These are phyloP conservation scores for Penicillium riverlandense DNA, from an alignment of 495 filamentous ascomycete species.

Conservation along the genomic window DNA sequence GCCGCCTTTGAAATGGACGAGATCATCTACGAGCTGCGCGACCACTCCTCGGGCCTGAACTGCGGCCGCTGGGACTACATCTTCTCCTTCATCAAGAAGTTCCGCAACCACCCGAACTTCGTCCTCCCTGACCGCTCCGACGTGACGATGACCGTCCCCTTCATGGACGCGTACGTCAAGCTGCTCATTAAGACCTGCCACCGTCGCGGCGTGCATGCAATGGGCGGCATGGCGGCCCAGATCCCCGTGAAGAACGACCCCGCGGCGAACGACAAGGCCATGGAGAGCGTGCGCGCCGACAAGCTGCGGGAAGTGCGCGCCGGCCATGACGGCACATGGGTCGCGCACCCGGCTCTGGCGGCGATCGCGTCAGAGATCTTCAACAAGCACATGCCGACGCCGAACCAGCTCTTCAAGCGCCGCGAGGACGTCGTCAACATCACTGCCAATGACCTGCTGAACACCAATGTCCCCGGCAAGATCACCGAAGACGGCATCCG, in stretches of 20 bases:
- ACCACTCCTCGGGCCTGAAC: constrained; percentile 94
- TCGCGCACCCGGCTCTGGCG: constrained; percentile 92
- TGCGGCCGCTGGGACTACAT: constrained; percentile 99
- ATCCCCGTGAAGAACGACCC: constrained; percentile 96
- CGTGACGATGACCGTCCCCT: constrained; percentile 97
- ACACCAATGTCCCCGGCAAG: constrained; percentile 94
- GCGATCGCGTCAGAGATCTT: constrained; percentile 87
- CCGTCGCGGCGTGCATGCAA: constrained; percentile 88
- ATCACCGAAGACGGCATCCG: constrained; percentile 95
- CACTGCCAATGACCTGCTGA: constrained; percentile 83
- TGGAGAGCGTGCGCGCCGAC: constrained; percentile 88
- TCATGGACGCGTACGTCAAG: constrained; percentile 97
- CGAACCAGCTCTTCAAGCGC: constrained; percentile 89
- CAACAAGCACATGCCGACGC: constrained; percentile 98
- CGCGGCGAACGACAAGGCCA: constrained; percentile 84
- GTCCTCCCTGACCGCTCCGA: constrained; percentile 85
- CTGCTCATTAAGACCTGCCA: constrained; percentile 98
- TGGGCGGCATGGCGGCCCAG: constrained; percentile 99
- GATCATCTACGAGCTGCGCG: constrained; percentile 98
- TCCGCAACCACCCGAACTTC: constrained; percentile 88
- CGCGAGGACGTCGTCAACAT: constrained; percentile 89
- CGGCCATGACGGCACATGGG: constrained; percentile 95
- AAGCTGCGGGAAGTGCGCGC: constrained; percentile 95
- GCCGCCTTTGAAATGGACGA: constrained; percentile 99
- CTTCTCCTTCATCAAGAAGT: constrained; percentile 99